Conservation (phyloP, 495 filamentous ascomycete genomes). For the Halenospora varia region DNA sequence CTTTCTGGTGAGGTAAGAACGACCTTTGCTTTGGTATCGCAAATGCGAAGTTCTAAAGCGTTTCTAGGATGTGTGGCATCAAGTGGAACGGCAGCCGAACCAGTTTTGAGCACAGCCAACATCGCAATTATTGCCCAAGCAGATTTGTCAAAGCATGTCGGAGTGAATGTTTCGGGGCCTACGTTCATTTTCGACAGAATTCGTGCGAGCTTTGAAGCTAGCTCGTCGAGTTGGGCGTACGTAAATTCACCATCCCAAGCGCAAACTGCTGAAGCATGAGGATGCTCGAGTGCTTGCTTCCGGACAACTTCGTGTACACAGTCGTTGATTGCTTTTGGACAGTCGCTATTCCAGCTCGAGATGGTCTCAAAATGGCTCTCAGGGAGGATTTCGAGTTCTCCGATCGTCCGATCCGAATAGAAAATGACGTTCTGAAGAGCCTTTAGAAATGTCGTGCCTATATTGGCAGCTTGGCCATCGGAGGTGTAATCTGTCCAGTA, state of each 20-base stretch:
- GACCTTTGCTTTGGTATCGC: neutral
- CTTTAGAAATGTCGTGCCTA: conserved; percentile 44
- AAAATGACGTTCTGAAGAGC: conserved; percentile 40
- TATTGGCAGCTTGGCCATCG: conserved; percentile 41
- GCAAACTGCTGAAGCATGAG: conserved; percentile 23
- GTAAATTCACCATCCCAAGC: conserved; percentile 34
- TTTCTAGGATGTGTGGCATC: neutral
- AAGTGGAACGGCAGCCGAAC: conserved; percentile 14
- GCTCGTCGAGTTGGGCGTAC: conserved; percentile 13
- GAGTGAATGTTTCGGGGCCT: neutral
- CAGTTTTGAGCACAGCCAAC: conserved; percentile 34
- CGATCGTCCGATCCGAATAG: conserved; percentile 22
- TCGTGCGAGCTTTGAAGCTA: neutral
- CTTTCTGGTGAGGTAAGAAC: neutral
- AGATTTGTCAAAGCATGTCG: conserved; percentile 38
- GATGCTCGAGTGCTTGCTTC: neutral
- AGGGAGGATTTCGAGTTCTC: neutral
- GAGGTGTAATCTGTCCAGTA: conserved; percentile 48
- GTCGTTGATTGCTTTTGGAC: neutral
- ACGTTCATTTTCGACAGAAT: neutral
- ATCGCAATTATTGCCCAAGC: conserved; percentile 33
- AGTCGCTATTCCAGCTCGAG: neutral
- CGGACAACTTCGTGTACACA: neutral
- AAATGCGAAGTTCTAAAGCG: neutral
- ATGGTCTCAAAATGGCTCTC: neutral